Conservation (phyloP, 2,329 filamentous ascomycete genomes). For the Fusarium pininemorale region DNA sequence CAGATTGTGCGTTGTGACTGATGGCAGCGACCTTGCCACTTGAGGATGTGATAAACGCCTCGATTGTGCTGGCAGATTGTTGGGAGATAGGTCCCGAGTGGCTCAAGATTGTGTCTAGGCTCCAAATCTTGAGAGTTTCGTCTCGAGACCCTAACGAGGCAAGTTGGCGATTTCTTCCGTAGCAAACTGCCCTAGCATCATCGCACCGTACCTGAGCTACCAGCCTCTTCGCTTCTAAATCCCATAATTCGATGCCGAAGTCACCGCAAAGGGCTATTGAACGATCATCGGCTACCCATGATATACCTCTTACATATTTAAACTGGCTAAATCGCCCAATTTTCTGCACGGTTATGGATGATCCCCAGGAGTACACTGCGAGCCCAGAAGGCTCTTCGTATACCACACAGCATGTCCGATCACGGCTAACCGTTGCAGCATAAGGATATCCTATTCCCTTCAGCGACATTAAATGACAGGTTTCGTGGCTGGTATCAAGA, state of each 20-base stretch:
- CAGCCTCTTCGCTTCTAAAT: rapidly evolving
- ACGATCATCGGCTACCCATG: neutral
- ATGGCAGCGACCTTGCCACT: neutral
- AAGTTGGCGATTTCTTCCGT: neutral
- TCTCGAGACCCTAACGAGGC: rapidly evolving
- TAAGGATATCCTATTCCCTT: rapidly evolving
- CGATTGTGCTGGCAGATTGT: rapidly evolving
- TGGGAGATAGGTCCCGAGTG: rapidly evolving
- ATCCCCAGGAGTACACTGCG: neutral
- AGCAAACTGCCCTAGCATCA: no score
- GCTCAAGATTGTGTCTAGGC: neutral
- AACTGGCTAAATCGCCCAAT: rapidly evolving
- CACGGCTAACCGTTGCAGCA: rapidly evolving
- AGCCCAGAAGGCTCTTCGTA: no score
- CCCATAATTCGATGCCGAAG: rapidly evolving
- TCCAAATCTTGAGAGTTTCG: neutral
- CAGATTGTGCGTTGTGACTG: rapidly evolving
- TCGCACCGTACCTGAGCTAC: no score
- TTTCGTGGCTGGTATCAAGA: no score
- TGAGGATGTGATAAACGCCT: rapidly evolving
- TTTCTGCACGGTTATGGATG: rapidly evolving
- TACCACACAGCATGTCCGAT: neutral
- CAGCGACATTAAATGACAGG: neutral
- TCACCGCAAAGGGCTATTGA: rapidly evolving
- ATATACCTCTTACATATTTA: rapidly evolving